Evolutionary conservation across 192 early-diverging fungal genomes (phyloP).

Genomic region (Backusella australiensis): DNA sequence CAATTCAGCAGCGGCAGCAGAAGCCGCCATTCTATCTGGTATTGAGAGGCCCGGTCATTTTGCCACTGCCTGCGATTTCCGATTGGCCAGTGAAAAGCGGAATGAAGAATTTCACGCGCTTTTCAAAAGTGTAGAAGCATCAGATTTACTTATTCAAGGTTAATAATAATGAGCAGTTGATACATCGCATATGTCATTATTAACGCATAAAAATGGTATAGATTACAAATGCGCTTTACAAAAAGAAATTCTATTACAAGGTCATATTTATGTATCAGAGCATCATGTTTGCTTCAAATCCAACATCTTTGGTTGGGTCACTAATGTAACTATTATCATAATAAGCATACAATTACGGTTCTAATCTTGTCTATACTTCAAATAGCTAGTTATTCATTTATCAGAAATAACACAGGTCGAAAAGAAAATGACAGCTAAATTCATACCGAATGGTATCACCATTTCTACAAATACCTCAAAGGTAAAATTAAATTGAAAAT

Average conservation of each 20-base stretch:
- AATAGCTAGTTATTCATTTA: conserved; percentile 65
- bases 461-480: conserved; percentile 67
- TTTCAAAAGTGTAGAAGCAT: conserved; percentile 52
- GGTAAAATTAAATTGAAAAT: conserved; percentile 12
- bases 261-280: conserved; percentile 79
- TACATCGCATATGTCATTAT: background rate
- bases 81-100: conserved; percentile 42
- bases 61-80: conserved; percentile 23
- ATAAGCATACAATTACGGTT: background rate
- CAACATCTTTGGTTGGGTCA: conserved; percentile 91
- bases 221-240: conserved; percentile 85
- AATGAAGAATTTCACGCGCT: conserved; percentile 53
- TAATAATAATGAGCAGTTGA: conserved; percentile 10
- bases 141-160: conserved; percentile 56
- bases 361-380: background rate
- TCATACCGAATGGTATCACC: conserved; percentile 88
- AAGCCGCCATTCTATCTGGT: conserved; percentile 9
- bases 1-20: background rate
- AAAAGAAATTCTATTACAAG: conserved; percentile 86
- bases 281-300: conserved; percentile 81
- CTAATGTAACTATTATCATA: conserved; percentile 47
- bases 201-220: conserved; percentile 22
- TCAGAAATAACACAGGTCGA: conserved; percentile 81
- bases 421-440: conserved; percentile 79
- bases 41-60: conserved; percentile 15